Evolutionary conservation across 176 grass and related monocot genomes (phyloP).

Genomic region (Saccharum spontaneum): DNA sequence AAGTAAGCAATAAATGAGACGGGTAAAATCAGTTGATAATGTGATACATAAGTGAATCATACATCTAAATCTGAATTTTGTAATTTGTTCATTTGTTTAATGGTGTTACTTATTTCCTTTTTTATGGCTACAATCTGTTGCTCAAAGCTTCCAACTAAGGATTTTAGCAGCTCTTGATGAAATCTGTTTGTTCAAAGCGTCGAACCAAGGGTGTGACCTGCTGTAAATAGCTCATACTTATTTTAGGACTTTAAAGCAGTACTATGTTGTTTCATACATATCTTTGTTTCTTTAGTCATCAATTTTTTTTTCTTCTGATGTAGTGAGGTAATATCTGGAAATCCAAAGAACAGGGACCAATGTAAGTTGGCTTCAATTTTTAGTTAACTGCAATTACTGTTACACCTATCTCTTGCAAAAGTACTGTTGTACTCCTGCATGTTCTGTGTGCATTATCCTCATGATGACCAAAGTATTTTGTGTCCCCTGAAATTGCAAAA

Average conservation of each 20-base stretch:
- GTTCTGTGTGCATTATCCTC: not conserved
- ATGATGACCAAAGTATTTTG: not conserved
- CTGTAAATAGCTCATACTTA: not conserved
- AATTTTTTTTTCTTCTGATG: conserved; percentile 24
- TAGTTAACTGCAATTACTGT: not conserved
- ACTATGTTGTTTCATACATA: not conserved
- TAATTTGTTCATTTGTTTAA: not conserved
- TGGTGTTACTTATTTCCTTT: not conserved
- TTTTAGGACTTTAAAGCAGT: not conserved
- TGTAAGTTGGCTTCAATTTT: conserved; percentile 24
- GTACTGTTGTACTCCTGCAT: not conserved
- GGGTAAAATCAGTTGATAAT: not conserved
- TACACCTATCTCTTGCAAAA: not conserved
- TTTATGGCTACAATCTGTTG: not conserved
- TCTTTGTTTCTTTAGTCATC: not conserved
- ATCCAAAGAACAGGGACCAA: conserved; percentile 27
- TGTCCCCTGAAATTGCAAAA: conserved; percentile 4
- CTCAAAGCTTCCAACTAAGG: not conserved
- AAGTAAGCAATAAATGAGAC: not conserved
- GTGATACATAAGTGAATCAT: not conserved
- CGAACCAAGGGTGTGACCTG: not conserved
- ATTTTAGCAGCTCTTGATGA: not conserved
- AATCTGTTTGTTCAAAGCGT: conserved; percentile 1
- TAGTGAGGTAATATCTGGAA: conserved; percentile 42
- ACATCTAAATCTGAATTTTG: not conserved